phyloP scores from a whole-genome alignment of 208 protist genomes.

The Acanthamoeba sp. region DNA sequence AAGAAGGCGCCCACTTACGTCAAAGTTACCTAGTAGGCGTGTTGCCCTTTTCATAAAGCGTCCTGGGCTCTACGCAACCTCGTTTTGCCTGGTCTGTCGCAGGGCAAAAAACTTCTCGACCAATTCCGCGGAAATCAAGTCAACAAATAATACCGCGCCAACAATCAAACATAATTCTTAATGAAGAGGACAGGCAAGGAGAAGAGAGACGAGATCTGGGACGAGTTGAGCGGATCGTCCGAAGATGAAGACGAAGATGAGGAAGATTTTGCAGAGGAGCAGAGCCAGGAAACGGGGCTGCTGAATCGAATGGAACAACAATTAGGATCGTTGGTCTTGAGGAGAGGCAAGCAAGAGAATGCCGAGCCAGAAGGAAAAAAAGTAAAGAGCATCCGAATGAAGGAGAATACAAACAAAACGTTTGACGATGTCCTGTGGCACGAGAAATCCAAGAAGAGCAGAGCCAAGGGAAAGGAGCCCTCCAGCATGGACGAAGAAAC shows the following conservation, averaged over 20 bases:
- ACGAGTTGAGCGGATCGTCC: constrained; percentile 17
- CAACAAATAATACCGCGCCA: too few relatives aligned
- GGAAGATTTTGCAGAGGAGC: not conserved
- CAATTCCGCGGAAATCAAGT: too few relatives aligned
- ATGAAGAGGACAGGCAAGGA: too few relatives aligned
- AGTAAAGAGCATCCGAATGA: not conserved
- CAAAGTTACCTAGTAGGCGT: too few relatives aligned
- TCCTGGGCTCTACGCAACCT: too few relatives aligned
- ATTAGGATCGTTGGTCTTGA: not conserved
- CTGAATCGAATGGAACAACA: not conserved
- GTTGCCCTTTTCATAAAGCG: too few relatives aligned
- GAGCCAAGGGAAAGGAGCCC: not conserved
- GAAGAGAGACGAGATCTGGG: constrained; percentile 35
- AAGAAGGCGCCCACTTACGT: too few relatives aligned
- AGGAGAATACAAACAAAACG: not conserved
- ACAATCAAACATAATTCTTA: too few relatives aligned
- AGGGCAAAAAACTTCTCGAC: too few relatives aligned
- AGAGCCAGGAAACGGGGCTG: not conserved
- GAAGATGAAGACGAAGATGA: not conserved
- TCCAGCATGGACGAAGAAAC: not conserved
- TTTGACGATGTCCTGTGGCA: constrained; percentile 29
- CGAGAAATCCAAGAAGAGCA: not conserved
- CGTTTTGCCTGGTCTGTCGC: too few relatives aligned
- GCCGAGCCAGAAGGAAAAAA: not conserved
- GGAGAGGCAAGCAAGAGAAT: too few relatives aligned